Evolutionary conservation across 1,139 yeast species (phyloP).

Genomic region (Debaryomyces sp.): DNA sequence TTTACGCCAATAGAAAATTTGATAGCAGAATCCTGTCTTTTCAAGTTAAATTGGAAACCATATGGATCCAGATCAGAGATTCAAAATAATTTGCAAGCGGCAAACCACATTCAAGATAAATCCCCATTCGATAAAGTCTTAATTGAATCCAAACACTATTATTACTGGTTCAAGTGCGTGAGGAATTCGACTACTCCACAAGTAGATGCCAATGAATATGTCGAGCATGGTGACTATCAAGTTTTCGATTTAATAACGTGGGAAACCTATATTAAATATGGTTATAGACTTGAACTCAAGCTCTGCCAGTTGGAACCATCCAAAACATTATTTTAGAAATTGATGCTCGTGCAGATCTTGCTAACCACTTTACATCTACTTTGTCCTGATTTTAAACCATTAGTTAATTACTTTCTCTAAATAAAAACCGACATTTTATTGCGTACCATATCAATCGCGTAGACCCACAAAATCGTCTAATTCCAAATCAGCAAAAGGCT

Average conservation of each 20-base stretch:
- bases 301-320: slow-evolving; percentile 36
- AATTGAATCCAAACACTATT: slow-evolving; percentile 16
- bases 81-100: background rate
- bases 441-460: background rate
- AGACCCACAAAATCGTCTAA: slow-evolving; percentile 5
- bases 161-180: slow-evolving; percentile 43
- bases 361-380: background rate
- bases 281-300: slow-evolving; percentile 37
- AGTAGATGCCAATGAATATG: slow-evolving; percentile 15
- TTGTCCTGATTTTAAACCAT: background rate
- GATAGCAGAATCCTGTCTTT: slow-evolving; percentile 45
- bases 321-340: slow-evolving; percentile 12
- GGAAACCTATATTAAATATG: slow-evolving; percentile 45
- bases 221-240: slow-evolving; percentile 45
- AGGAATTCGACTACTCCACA: slow-evolving; percentile 21
- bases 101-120: background rate
- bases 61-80: slow-evolving; percentile 21
- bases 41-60: slow-evolving; percentile 49
- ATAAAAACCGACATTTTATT: background rate
- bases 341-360: background rate
- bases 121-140: slow-evolving; percentile 6
- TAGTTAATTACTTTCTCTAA: background rate
- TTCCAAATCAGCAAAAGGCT: slow-evolving; percentile 10
- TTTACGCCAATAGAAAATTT: slow-evolving; percentile 53
- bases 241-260: slow-evolving; percentile 48